A percentile compares a stretch with the other conserved stretches of the same genome.
Evolutionary conservation across 1,284 basidiomycete genomes (phyloP).

Genomic region (Fomitopsis betulina): DNA sequence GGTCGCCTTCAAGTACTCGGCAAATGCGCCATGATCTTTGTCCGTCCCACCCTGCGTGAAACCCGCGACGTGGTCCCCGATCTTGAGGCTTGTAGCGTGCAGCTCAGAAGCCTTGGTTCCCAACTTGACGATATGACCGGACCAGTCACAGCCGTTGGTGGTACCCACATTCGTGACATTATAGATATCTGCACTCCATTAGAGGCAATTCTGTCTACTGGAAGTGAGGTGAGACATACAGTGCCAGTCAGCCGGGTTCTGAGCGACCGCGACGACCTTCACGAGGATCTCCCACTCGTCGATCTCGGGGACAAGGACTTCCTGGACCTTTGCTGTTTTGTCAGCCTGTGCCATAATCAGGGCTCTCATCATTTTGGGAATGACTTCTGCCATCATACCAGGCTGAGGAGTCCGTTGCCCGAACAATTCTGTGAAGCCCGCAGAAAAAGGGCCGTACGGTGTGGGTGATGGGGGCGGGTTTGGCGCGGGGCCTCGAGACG

Average conservation of each 20-base stretch:
- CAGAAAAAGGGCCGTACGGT: too few species aligned
- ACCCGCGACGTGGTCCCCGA: slow-evolving; percentile 20
- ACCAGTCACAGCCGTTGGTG: slow-evolving; percentile 19
- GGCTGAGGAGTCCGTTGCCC: too few species aligned
- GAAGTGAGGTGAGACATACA: not conserved
- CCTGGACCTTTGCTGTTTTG: slow-evolving; percentile 1
- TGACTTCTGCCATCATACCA: not conserved
- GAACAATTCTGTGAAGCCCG: too few species aligned
- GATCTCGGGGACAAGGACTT: slow-evolving; percentile 3
- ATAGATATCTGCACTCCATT: not conserved
- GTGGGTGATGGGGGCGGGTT: too few species aligned
- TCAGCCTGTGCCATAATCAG: slow-evolving; percentile 1
- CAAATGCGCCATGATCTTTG: slow-evolving; percentile 27
- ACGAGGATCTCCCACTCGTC: slow-evolving; percentile 6
- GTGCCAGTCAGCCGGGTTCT: slow-evolving; percentile 13
- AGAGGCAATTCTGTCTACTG: too few species aligned
- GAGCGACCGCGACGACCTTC: slow-evolving; percentile 5
- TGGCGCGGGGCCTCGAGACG: too few species aligned
- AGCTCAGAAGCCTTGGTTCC: slow-evolving; percentile 15
- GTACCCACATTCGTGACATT: slow-evolving; percentile 7
- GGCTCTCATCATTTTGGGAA: not conserved
- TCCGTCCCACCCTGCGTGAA: slow-evolving; percentile 15
- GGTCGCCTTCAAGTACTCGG: slow-evolving; percentile 33
- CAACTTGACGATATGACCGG: slow-evolving; percentile 16
- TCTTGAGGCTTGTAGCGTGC: not conserved